Conservation (phyloP, 257 asterid species). For the Verbena officinalis region DNA sequence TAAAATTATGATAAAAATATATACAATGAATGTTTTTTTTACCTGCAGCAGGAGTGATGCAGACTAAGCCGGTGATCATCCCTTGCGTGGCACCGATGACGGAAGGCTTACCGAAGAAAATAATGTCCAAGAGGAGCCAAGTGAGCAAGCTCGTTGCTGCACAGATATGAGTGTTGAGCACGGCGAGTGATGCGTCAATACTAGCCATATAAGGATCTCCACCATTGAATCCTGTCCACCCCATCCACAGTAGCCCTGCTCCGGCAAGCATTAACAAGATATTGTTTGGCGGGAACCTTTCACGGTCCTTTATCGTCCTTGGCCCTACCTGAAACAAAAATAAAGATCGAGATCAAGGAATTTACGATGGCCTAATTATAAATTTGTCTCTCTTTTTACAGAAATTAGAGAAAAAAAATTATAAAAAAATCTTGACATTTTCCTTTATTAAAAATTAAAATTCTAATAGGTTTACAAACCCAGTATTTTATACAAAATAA, state of each 20-base stretch:
- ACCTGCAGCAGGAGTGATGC: conserved; percentile 94
- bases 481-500: too few relatives aligned
- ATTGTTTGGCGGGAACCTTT: conserved; percentile 72
- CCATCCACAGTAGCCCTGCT: conserved; percentile 82
- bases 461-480: too few relatives aligned
- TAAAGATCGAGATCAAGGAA: too few relatives aligned
- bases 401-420: too few relatives aligned
- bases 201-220: conserved; percentile 75
- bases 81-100: conserved; percentile 89
- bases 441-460: too few relatives aligned
- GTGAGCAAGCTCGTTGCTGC: conserved; percentile 78
- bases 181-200: conserved; percentile 74
- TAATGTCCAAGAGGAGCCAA: conserved; percentile 68
- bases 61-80: conserved; percentile 85
- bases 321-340: conserved; percentile 63
- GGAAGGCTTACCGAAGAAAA: conserved; percentile 72
- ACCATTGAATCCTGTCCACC: conserved; percentile 91
- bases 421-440: too few relatives aligned
- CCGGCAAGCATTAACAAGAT: conserved; percentile 74
- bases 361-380: too few relatives aligned
- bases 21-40: neutral
- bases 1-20: neutral
- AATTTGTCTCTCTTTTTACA: too few relatives aligned
- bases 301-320: conserved; percentile 56
- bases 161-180: conserved; percentile 69